These are phyloP conservation scores for Paramecium caudatum DNA, from an alignment of 73 alveolate species.

Conservation along the genomic window DNA sequence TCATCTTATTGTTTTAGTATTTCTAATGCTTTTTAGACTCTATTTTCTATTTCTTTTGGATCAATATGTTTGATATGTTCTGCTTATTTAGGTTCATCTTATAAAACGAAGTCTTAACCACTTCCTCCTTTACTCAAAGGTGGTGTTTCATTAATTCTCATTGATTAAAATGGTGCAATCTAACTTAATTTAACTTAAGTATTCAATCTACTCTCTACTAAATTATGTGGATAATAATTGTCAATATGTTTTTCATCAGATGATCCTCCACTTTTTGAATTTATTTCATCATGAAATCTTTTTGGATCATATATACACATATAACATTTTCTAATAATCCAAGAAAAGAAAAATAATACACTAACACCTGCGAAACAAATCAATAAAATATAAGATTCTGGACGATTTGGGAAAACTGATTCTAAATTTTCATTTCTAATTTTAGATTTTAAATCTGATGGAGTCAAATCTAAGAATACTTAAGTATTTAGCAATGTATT, in stretches of 20 bases:
- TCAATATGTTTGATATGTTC: background rate
- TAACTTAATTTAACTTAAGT: slow-evolving; percentile 13
- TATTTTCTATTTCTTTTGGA: slow-evolving; percentile 1
- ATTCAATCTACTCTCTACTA: slow-evolving; percentile 59
- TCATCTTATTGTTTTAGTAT: background rate
- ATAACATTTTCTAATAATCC: slow-evolving; percentile 13
- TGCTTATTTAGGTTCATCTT: background rate
- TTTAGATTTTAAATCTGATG: background rate
- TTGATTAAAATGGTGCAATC: slow-evolving; percentile 41
- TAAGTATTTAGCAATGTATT: background rate
- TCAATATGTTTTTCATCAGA: background rate
- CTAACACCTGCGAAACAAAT: background rate
- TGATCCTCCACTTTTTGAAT: slow-evolving; percentile 2
- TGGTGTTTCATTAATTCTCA: slow-evolving; percentile 30
- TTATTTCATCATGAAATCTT: background rate
- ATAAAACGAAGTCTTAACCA: background rate
- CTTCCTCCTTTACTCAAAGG: background rate
- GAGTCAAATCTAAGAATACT: background rate
- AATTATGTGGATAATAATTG: background rate
- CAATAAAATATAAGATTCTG: slow-evolving; percentile 55
- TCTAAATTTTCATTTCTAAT: background rate
- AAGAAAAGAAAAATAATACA: background rate
- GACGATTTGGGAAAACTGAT: background rate
- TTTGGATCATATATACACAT: background rate
- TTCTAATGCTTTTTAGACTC: slow-evolving; percentile 21